Evolutionary conservation across 805 yeast genomes (phyloP), one percentile per base, ranked within the genome.

Genomic region (Pichia californica): DNA sequence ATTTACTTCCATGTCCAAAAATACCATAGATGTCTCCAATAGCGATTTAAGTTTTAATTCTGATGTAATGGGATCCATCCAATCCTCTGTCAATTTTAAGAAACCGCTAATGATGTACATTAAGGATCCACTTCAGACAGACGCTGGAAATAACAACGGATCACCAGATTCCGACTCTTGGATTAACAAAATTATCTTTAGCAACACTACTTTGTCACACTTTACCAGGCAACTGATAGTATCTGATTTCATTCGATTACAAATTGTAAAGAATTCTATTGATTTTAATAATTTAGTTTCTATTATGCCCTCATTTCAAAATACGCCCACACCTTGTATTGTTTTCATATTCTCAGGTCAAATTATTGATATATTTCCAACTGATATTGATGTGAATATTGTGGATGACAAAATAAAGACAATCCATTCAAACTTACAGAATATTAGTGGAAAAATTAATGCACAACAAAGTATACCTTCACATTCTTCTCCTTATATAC

Each of bases 261-360:
- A 63, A 45, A 54, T 80, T 19, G 30, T 55, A 1, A 61, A 66
- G 36, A 71, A 62, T 3, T 61, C 79, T 1, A 52, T 55, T 0
- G 76, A 77, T 46, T 78, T 67, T 46, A 53, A 47, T 1, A 64
- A 65, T 50, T 79, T 83, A 52, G 63, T 69, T 29, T 79, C 77
- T 48, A 63, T 81, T n/a, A 80, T 79, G 49, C 78, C 78, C 1
- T 52, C 51, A 11, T 55, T 52, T 36, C 40, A 36, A 3, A 61
- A 67, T 15, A 63, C 71, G 7, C 54, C 52, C 0, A 67, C 71
- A 3, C 89, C 89, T 2, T 70, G 84, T 48, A 62, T 82, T 20
- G 71, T 76, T 53, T 62, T 81, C 13, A 67, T 84, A n/a, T 62
- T 58, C 28, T 61, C 66, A 10, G 78, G 82, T 7, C 56, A 63